Percentiles rank a stretch among this genome's conserved stretches.
Evolutionary conservation across 805 yeast species (phyloP).

Genomic region (Gaillardinia entomophila): DNA sequence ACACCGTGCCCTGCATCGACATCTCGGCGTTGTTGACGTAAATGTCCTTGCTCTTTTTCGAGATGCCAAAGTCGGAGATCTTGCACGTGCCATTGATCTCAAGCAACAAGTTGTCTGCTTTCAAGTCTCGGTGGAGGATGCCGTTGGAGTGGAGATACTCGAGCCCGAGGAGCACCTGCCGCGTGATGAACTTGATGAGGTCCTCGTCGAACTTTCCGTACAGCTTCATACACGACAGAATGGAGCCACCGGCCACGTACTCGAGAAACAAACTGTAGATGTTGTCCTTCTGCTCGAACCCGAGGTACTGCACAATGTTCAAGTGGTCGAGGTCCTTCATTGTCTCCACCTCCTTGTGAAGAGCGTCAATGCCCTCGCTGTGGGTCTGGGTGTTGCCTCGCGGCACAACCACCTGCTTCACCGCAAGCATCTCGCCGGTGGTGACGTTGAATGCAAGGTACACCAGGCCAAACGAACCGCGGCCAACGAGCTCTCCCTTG

Average conservation of each 20-base stretch:
- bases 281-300: constrained; percentile 73
- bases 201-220: constrained; percentile 83
- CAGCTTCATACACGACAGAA: constrained; percentile 75
- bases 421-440: constrained; percentile 98
- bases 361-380: constrained; percentile 68
- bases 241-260: constrained; percentile 97
- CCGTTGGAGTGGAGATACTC: constrained; percentile 85
- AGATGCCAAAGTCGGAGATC: constrained; percentile 94
- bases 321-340: constrained; percentile 90
- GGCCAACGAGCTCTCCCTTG: constrained; percentile 93
- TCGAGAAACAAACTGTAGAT: constrained; percentile 86
- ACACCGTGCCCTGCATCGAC: constrained; percentile 98
- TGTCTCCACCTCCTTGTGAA: constrained; percentile 87
- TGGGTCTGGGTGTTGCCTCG: constrained; percentile 6
- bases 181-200: constrained; percentile 63
- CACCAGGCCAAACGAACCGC: constrained; percentile 95
- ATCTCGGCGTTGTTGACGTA: constrained; percentile 88
- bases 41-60: constrained; percentile 69
- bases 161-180: constrained; percentile 78
- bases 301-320: constrained; percentile 93
- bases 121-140: constrained; percentile 87
- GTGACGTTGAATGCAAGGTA: constrained; percentile 89
- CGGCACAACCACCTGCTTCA: constrained; percentile 82
- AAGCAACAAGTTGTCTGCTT: constrained; percentile 84
- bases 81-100: constrained; percentile 93